Base-by-base conservation (phyloP, 495 filamentous ascomycete genomes). In the Daldinia bambusicola region DNA sequence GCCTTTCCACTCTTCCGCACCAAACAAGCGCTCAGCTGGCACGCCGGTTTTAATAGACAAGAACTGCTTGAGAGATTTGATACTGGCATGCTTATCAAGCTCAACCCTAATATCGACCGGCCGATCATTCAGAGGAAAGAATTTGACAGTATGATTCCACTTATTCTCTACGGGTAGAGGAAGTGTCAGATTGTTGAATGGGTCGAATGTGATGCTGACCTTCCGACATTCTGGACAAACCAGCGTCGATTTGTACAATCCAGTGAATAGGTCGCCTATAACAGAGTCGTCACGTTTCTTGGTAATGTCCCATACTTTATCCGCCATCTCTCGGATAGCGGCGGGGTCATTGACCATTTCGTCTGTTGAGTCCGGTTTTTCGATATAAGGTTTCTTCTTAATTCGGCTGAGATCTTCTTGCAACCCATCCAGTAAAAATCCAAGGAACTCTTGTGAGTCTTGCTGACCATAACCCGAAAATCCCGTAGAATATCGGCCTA, bases 171-270 rank as follows among this genome's bases (percentile, higher is more conserved):
- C 87, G 0, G 95, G 96, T 34, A 99, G 82, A 63, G 95, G 96
- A 26, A 99, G 81, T 0, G 96, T 97, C 34, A 98, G 79, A 63
- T 93, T 95, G 81, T 92, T 98, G 85, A 97, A 99, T 2, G 95
- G 95, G 80, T 99, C 95, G 71, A 99, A 98, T 4, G 95, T 99
- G 68, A 99, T 97, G 85, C 93, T 97, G 80, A 97, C 91, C 82
- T 99, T 99, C 62, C 90, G 86, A 76, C 95, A 99, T 8, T 82
- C 87, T 1, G 95, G 96, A 76, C 95, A 99, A 64, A 93, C 88
- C 45, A 99, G 86, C 4, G 95, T 98, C 31, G 95, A 98, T 82
- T 98, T 97, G 85, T 98, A 99, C 84, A 98, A 93, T 57, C 95
- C 95, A 51, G 92, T 94, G 77, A 99, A 98, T 4, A 99, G 84